phyloP scores from a whole-genome alignment of 2,329 filamentous ascomycete species.

The Colletotrichum zoysiae region DNA sequence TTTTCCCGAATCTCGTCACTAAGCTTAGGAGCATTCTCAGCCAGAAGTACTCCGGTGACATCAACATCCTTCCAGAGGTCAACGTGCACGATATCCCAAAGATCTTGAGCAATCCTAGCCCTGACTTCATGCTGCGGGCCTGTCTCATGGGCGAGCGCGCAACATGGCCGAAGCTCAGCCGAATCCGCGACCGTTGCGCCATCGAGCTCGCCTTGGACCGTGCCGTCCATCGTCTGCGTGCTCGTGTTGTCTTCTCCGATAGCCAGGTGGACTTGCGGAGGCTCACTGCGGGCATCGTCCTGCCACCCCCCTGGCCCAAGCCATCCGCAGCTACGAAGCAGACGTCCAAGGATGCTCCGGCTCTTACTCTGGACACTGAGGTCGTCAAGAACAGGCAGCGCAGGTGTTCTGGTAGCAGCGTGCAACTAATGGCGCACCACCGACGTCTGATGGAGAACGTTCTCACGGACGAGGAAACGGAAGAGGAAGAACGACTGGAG shows the following conservation, averaged over 20 bases:
- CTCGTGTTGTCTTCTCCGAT: conserved; percentile 76
- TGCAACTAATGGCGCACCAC: conserved; percentile 55
- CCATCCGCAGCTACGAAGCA: conserved; percentile 43
- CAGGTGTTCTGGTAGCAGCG: conserved; percentile 64
- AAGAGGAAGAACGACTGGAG: conserved; percentile 59
- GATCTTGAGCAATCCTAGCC: conserved; percentile 85
- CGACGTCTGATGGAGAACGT: conserved; percentile 54
- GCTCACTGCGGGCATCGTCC: conserved; percentile 51
- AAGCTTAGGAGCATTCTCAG: conserved; percentile 86
- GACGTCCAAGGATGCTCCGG: conserved; percentile 42
- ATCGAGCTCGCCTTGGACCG: conserved; percentile 88
- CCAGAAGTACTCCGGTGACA: conserved; percentile 94
- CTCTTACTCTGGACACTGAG: conserved; percentile 45
- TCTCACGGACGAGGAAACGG: conserved; percentile 59
- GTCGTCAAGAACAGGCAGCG: conserved; percentile 55
- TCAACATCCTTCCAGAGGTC: conserved; percentile 90
- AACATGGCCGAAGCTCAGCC: conserved; percentile 90
- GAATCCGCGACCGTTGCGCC: conserved; percentile 87
- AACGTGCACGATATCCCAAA: conserved; percentile 79
- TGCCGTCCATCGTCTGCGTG: conserved; percentile 76
- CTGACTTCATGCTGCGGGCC: conserved; percentile 86
- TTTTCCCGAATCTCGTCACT: conserved; percentile 82
- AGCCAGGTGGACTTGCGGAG: conserved; percentile 72
- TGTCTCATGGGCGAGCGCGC: conserved; percentile 84
- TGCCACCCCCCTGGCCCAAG: conserved; percentile 47